Percentiles rank a stretch among this genome's conserved stretches.
Conservation (phyloP, 305 asterid genomes). For the Fraxinus velutina region DNA sequence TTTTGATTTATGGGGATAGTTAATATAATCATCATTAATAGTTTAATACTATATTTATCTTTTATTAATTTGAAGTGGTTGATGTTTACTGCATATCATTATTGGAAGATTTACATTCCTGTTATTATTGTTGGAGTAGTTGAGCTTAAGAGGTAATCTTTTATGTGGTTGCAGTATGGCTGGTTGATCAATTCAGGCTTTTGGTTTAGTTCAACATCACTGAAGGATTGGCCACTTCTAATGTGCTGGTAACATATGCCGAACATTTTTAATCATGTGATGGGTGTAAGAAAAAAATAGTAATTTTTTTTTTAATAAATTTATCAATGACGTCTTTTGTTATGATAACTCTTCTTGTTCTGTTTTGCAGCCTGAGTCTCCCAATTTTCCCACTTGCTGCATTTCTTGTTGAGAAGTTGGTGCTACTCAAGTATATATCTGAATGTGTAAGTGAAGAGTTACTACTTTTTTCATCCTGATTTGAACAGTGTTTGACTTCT, state of each 20-base stretch:
- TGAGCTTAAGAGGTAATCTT: slow-evolving; percentile 9
- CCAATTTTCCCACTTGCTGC: slow-evolving; percentile 78
- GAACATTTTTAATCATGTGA: neutral
- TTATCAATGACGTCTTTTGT: neutral
- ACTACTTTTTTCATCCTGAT: slow-evolving; percentile 8
- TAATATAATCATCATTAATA: neutral
- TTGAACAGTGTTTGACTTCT: slow-evolving; percentile 3
- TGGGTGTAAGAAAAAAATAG: neutral
- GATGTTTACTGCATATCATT: slow-evolving; percentile 8
- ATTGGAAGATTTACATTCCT: neutral
- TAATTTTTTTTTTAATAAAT: neutral
- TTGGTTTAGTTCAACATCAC: slow-evolving; percentile 85
- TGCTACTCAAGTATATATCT: slow-evolving; percentile 50
- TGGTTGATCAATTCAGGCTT: slow-evolving; percentile 75
- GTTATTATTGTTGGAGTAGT: neutral
- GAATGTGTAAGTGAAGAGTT: slow-evolving; percentile 56
- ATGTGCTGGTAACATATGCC: slow-evolving; percentile 76
- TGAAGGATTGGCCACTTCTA: slow-evolving; percentile 89
- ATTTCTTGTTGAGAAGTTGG: slow-evolving; percentile 72
- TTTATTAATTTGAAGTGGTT: slow-evolving; percentile 13
- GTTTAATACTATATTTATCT: neutral
- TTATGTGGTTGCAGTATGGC: slow-evolving; percentile 70
- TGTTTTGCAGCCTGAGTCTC: slow-evolving; percentile 62
- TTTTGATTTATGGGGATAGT: slow-evolving; percentile 6
- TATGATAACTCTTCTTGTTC: neutral